Conservation (phyloP, 176 grass and related monocot genomes). For the Bonia amplexicaulis region DNA sequence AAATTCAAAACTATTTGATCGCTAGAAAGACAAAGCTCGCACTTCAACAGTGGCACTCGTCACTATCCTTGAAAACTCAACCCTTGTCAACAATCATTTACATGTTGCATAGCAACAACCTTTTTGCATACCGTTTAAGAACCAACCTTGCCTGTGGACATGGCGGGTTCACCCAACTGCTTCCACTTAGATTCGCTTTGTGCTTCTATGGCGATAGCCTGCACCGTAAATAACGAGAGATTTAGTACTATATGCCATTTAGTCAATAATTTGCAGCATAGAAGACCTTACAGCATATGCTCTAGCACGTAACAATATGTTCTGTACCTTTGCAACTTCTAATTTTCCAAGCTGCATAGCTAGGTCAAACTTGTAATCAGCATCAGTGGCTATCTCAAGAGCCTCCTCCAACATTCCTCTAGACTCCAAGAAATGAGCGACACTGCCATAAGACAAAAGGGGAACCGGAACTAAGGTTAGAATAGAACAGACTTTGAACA, state of each 20-base stretch:
- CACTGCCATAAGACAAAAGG: conserved; percentile 42
- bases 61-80: not conserved
- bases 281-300: conserved; percentile 8
- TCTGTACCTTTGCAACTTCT: conserved; percentile 82
- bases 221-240: conserved; percentile 21
- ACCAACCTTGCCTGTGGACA: conserved; percentile 88
- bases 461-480: not conserved
- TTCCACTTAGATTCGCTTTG: conserved; percentile 99
- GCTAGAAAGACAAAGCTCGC: not conserved
- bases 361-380: conserved; percentile 95
- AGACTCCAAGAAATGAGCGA: conserved; percentile 96
- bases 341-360: conserved; percentile 94
- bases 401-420: conserved; percentile 97
- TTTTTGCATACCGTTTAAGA: conserved; percentile 15
- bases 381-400: conserved; percentile 94
- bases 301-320: not conserved
- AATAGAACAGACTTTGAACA: not conserved
- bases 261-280: not conserved
- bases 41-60: not conserved
- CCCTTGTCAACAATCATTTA: not conserved
- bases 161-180: conserved; percentile 84
- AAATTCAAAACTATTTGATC: conserved; percentile 8
- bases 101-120: not conserved
- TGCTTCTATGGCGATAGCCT: conserved; percentile 83
- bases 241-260: conserved; percentile 8